phyloP scores from a whole-genome alignment of 2,329 filamentous ascomycete genomes.

The Aspergillus aculeatus region DNA sequence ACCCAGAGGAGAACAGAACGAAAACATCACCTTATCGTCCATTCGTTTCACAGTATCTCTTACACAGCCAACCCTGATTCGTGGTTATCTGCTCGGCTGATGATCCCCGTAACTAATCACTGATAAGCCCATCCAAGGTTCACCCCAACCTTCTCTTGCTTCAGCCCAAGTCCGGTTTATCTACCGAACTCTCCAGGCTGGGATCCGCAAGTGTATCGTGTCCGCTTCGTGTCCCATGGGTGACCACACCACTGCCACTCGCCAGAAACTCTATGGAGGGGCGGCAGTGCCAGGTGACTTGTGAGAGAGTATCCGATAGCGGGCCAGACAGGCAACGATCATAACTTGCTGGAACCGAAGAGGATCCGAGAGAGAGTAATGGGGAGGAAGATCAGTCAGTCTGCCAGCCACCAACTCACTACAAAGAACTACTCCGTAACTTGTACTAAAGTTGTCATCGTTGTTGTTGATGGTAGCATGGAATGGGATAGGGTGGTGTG shows the following conservation, averaged over 20 bases:
- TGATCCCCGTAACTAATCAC: background rate
- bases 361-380: background rate
- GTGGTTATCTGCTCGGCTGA: background rate
- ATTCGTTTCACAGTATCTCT: background rate
- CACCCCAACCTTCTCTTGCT: too few species aligned
- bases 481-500: background rate
- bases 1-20: background rate
- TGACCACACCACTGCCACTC: background rate
- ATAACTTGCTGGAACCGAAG: background rate
- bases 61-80: background rate
- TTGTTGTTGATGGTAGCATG: background rate
- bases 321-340: too few species aligned
- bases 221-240: background rate
- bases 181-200: background rate
- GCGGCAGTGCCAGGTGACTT: background rate
- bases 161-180: background rate
- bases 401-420: too few species aligned
- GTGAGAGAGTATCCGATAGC: background rate
- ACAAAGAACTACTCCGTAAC: too few species aligned
- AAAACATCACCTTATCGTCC: background rate
- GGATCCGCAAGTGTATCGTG: background rate
- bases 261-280: background rate
- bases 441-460: background rate
- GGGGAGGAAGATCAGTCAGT: background rate
- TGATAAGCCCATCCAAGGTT: background rate